Evolutionary conservation across 1,284 basidiomycete species (phyloP).

Genomic region (Schizophyllum commune): DNA sequence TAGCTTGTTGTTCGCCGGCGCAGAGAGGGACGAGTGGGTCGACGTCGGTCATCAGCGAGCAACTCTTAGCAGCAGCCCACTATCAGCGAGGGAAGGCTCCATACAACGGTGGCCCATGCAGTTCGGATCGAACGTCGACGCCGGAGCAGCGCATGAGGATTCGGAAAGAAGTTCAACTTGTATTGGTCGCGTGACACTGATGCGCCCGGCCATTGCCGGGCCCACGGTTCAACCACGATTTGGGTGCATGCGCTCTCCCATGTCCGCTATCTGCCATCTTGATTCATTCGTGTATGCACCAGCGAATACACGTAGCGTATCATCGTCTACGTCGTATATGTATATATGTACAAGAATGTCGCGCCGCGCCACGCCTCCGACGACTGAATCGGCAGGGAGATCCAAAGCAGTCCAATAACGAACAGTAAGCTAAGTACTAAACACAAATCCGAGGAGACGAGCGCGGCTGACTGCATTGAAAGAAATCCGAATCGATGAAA

Average conservation of each 20-base stretch:
- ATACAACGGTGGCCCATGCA: too few species aligned
- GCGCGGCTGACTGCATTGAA: not conserved
- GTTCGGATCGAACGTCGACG: too few species aligned
- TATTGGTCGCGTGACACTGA: too few species aligned
- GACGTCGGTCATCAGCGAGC: too few species aligned
- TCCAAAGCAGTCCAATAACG: not conserved
- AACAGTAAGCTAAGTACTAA: not conserved
- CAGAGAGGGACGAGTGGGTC: too few species aligned
- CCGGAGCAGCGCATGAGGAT: too few species aligned
- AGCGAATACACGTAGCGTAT: not conserved
- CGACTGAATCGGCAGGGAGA: not conserved
- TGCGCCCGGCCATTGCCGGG: too few species aligned
- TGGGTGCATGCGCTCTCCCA: too few species aligned
- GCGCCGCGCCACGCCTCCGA: not conserved
- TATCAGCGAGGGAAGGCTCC: too few species aligned
- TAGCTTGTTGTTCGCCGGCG: not conserved
- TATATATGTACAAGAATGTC: not conserved
- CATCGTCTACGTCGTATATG: not conserved
- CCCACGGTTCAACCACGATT: not conserved
- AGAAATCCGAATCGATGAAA: too few species aligned
- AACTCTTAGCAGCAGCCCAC: too few species aligned
- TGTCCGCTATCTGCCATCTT: not conserved
- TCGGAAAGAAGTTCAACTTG: too few species aligned
- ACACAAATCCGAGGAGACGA: not conserved
- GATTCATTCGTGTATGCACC: not conserved